Conservation (phyloP, 179 eudicot species). For the Vitellaria paradoxa region DNA sequence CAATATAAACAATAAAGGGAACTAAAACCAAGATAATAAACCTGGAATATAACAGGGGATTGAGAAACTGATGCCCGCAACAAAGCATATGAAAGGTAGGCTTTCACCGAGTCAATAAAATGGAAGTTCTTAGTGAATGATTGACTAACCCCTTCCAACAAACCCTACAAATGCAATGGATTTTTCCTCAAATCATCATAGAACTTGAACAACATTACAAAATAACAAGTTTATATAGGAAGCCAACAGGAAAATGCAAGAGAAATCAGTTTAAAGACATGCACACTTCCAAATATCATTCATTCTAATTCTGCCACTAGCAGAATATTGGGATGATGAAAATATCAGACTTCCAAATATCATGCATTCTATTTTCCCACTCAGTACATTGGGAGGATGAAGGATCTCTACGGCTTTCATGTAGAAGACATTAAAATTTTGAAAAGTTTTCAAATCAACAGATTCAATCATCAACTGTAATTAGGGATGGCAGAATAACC, state of each 20-base stretch:
- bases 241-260: slow-evolving; percentile 4
- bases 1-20: slow-evolving; percentile 1
- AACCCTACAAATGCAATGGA: slow-evolving; percentile 51
- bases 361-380: not conserved
- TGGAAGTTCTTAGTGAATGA: slow-evolving; percentile 88
- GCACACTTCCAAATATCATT: not conserved
- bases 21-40: slow-evolving; percentile 18
- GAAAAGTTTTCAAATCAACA: not conserved
- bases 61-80: slow-evolving; percentile 88
- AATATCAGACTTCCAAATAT: too few relatives aligned
- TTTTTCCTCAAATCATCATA: not conserved
- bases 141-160: slow-evolving; percentile 86
- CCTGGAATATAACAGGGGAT: slow-evolving; percentile 90
- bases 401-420: not conserved
- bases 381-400: not conserved
- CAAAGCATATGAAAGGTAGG: slow-evolving; percentile 87
- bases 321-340: too few relatives aligned
- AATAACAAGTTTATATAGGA: slow-evolving; percentile 9
- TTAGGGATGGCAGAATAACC: not conserved
- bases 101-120: slow-evolving; percentile 90
- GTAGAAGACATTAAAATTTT: not conserved
- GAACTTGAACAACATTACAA: slow-evolving; percentile 9
- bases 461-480: not conserved
- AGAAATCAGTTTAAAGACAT: slow-evolving; percentile 12
- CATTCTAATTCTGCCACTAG: not conserved